These are phyloP conservation scores for Entomortierella chlamydospora DNA, from an alignment of 192 early-diverging fungal genomes.

Conservation along the genomic window DNA sequence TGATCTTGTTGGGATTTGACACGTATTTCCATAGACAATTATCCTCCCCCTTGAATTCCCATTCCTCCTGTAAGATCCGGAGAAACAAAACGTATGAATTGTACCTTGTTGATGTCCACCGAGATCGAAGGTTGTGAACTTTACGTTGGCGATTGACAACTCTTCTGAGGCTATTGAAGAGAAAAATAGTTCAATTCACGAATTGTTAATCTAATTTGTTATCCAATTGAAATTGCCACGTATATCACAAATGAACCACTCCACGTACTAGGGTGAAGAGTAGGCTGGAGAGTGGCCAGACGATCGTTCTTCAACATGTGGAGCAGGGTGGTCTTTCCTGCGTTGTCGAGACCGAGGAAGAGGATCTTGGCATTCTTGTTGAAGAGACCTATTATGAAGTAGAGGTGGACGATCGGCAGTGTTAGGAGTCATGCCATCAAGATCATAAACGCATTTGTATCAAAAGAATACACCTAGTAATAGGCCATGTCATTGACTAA, in stretches of 20 bases:
- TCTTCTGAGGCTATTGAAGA: slow-evolving; percentile 88
- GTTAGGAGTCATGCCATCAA: neutral
- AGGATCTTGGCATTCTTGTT: slow-evolving; percentile 99
- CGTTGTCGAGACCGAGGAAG: slow-evolving; percentile 98
- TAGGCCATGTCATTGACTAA: too few relatives aligned
- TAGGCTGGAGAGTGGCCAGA: slow-evolving; percentile 92
- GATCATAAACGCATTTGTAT: neutral
- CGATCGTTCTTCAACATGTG: slow-evolving; percentile 99
- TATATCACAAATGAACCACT: neutral
- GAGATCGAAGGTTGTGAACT: slow-evolving; percentile 98
- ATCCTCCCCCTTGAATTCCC: slow-evolving; percentile 20
- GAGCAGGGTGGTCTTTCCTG: slow-evolving; percentile 97
- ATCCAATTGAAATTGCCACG: neutral
- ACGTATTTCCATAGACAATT: neutral
- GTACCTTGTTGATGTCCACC: slow-evolving; percentile 95
- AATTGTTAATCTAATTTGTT: neutral
- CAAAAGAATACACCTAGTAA: too few relatives aligned
- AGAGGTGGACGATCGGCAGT: too few relatives aligned
- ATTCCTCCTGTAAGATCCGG: neutral
- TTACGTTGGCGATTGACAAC: slow-evolving; percentile 95
- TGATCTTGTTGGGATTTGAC: neutral
- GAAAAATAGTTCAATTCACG: neutral
- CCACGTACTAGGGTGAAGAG: slow-evolving; percentile 95
- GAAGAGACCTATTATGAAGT: slow-evolving; percentile 78
- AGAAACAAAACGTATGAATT: neutral